phyloP scores from a whole-genome alignment of 192 early-diverging fungal species.

The Linnemannia zychae region DNA sequence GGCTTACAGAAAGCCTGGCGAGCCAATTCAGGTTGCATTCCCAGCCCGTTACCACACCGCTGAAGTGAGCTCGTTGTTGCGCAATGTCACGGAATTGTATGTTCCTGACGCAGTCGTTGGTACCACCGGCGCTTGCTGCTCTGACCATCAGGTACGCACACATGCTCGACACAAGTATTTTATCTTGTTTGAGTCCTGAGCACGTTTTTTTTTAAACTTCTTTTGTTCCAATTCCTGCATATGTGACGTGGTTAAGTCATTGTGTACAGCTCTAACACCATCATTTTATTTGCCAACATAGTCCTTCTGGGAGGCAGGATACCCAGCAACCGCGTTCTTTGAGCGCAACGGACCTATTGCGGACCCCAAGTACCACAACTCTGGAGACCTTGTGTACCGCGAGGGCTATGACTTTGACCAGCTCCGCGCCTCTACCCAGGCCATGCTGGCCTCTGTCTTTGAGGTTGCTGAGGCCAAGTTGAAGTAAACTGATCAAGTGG shows the following conservation, averaged over 20 bases:
- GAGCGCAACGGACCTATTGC: slow-evolving; percentile 63
- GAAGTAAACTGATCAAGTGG: background rate
- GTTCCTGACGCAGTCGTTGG: slow-evolving; percentile 56
- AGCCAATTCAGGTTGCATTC: slow-evolving; percentile 60
- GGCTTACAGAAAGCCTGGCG: slow-evolving; percentile 58
- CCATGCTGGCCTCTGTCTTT: slow-evolving; percentile 60
- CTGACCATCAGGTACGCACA: slow-evolving; percentile 54
- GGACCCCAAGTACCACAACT: slow-evolving; percentile 63
- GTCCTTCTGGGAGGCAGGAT: slow-evolving; percentile 61
- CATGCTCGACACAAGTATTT: too few species aligned
- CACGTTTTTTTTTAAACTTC: too few species aligned
- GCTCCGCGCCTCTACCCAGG: slow-evolving; percentile 52
- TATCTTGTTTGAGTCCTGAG: background rate
- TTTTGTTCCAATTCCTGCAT: background rate
- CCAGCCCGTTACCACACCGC: slow-evolving; percentile 55
- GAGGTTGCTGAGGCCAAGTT: slow-evolving; percentile 56
- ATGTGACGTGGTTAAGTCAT: background rate
- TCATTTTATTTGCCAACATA: background rate
- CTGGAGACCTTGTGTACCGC: slow-evolving; percentile 57
- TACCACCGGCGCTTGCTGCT: slow-evolving; percentile 58
- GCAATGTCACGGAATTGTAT: slow-evolving; percentile 55
- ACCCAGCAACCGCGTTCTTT: slow-evolving; percentile 58
- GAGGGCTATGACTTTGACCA: slow-evolving; percentile 61
- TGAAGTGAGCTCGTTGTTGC: slow-evolving; percentile 50
- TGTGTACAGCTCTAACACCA: background rate